phyloP scores from a whole-genome alignment of 768 basidiomycete genomes.

The Scleroderma citrinum region DNA sequence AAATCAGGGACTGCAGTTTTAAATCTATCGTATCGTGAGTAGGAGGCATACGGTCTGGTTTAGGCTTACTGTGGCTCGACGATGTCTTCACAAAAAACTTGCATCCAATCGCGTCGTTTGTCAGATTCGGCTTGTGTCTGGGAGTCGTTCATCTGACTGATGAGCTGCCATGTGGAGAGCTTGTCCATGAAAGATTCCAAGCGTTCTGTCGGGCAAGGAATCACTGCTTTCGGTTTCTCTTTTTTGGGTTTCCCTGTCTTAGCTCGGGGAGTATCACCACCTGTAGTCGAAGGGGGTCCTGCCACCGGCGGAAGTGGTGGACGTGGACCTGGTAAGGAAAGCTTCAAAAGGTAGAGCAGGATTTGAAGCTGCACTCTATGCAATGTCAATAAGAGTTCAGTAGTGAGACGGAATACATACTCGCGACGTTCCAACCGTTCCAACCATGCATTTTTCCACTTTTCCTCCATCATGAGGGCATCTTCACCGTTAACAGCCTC shows the following conservation, averaged over 20 bases:
- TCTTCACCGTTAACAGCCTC: constrained; percentile 19
- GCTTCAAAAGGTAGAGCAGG: constrained; percentile 57
- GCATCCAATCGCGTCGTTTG: constrained; percentile 64
- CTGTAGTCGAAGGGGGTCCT: constrained; percentile 14
- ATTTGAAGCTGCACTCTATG: constrained; percentile 73
- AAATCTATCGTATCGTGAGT: constrained; percentile 42
- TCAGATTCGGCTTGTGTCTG: constrained; percentile 7
- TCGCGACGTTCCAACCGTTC: constrained; percentile 66
- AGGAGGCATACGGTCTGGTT: not conserved
- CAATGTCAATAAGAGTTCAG: not conserved
- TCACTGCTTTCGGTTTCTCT: constrained; percentile 14
- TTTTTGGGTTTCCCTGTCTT: constrained; percentile 27
- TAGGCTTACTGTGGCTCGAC: constrained; percentile 55
- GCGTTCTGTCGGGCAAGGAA: constrained; percentile 38
- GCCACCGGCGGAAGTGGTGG: constrained; percentile 25
- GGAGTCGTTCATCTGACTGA: constrained; percentile 34
- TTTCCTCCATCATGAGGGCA: constrained; percentile 37
- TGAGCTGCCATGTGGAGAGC: constrained; percentile 71
- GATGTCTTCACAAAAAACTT: constrained; percentile 59
- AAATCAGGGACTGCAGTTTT: constrained; percentile 43
- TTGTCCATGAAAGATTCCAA: constrained; percentile 76
- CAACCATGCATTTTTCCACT: constrained; percentile 53
- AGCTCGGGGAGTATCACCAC: constrained; percentile 20
- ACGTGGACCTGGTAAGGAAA: constrained; percentile 50
- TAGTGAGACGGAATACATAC: constrained; percentile 30